These are phyloP conservation scores for Rhododendron ferrugineum DNA, from an alignment of 148 eudicot genomes.

Conservation along the genomic window DNA sequence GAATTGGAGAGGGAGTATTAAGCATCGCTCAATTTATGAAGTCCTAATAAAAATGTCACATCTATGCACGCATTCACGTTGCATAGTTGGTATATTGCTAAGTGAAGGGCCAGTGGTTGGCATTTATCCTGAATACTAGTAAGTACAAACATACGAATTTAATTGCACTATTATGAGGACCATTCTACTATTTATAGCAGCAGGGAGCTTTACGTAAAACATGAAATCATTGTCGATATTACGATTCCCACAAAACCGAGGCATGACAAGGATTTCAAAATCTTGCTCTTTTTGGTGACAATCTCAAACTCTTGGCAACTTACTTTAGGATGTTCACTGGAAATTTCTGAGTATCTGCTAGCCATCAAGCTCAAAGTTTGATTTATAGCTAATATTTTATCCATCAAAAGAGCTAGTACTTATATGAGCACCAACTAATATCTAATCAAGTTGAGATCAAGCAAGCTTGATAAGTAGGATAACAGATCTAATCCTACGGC, in stretches of 20 bases:
- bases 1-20: neutral
- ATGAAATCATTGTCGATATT: neutral
- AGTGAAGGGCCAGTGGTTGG: neutral
- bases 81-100: neutral
- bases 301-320: neutral
- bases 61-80: neutral
- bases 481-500: neutral
- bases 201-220: neutral
- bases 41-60: neutral
- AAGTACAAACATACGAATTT: neutral
- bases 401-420: neutral
- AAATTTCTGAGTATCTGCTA: neutral
- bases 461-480: neutral
- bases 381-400: neutral
- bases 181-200: neutral
- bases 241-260: neutral
- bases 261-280: neutral
- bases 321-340: neutral
- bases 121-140: neutral
- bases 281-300: neutral
- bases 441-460: neutral
- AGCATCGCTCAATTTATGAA: neutral
- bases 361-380: neutral
- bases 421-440: neutral
- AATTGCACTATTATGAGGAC: neutral